phyloP scores from a whole-genome alignment of 805 yeast species.

The Suhomyces tanzawaensis region DNA sequence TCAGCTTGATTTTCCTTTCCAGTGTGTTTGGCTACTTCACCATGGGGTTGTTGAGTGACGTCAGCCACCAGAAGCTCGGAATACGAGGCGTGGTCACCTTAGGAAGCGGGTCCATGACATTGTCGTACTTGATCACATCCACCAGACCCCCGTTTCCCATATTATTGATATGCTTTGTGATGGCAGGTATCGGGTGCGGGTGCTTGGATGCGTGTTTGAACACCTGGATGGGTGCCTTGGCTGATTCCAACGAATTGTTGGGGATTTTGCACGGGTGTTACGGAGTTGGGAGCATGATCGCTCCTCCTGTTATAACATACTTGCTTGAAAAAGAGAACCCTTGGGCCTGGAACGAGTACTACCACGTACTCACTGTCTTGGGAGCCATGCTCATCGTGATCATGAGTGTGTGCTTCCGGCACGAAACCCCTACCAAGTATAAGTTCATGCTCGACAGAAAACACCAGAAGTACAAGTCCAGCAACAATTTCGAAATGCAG shows the following conservation, averaged over 20 bases:
- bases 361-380: conserved; percentile 32
- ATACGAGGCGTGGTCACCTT: conserved; percentile 42
- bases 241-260: conserved; percentile 47
- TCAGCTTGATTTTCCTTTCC: conserved; percentile 51
- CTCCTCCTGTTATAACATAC: conserved; percentile 45
- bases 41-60: conserved; percentile 50
- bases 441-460: conserved; percentile 22
- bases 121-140: conserved; percentile 39
- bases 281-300: conserved; percentile 52
- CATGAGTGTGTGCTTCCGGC: conserved; percentile 28
- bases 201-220: conserved; percentile 54
- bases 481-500: conserved; percentile 11
- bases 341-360: conserved; percentile 50
- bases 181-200: conserved; percentile 58
- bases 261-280: conserved; percentile 54
- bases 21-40: conserved; percentile 54
- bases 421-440: conserved; percentile 47
- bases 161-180: conserved; percentile 36
- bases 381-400: conserved; percentile 22
- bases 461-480: conserved; percentile 7
- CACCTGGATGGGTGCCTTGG: conserved; percentile 49
- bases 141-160: conserved; percentile 41
- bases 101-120: conserved; percentile 33
- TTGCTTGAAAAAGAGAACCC: conserved; percentile 39
- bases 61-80: conserved; percentile 44